A percentile compares a stretch with the other conserved stretches of the same genome.
Conservation (phyloP, 441 rosid genomes). For the Melastoma candidum region DNA sequence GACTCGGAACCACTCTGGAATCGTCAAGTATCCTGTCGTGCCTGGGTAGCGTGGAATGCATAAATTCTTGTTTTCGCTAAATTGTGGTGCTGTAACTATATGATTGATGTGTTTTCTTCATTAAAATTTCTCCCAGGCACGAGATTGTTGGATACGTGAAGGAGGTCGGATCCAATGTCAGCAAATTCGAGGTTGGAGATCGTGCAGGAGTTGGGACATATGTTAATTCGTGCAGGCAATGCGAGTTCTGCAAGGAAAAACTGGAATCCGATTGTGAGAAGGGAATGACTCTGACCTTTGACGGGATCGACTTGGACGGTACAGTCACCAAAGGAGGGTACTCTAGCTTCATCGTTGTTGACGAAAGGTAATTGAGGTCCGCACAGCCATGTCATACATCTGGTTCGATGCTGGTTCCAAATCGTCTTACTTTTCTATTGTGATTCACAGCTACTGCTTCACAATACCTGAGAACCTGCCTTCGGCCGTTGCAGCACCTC, state of each 20-base stretch:
- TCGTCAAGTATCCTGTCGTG: not conserved
- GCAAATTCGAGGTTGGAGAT: conserved; percentile 1
- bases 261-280: not conserved
- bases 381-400: not conserved
- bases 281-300: not conserved
- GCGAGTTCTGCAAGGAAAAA: not conserved
- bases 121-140: not conserved
- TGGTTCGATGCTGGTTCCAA: not conserved
- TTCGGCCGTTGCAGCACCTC: not conserved
- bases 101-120: no score
- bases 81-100: not conserved
- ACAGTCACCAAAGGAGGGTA: not conserved
- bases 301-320: not conserved
- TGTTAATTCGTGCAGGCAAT: not conserved
- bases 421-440: not conserved
- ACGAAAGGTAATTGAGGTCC: not conserved
- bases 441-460: not conserved
- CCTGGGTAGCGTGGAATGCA: not conserved
- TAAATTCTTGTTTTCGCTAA: not conserved
- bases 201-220: not conserved
- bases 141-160: not conserved
- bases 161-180: not conserved
- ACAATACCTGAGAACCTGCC: conserved; percentile 1
- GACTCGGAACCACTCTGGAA: no score
- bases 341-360: conserved; percentile 1